These are phyloP conservation scores for Teunomyces aglyptinius DNA, from an alignment of 805 yeast species.

Conservation along the genomic window DNA sequence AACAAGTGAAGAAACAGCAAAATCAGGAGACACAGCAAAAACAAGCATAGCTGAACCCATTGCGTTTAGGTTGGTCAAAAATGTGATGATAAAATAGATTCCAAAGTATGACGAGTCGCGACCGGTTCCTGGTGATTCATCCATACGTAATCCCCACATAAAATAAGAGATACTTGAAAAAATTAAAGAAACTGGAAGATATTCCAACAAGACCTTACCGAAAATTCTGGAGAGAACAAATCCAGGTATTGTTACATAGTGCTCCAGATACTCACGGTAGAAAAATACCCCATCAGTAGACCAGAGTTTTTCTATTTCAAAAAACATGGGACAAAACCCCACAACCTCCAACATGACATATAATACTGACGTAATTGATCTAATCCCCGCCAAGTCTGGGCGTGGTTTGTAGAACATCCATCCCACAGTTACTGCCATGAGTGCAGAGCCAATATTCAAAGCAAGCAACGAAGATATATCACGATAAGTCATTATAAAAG, in stretches of 20 bases:
- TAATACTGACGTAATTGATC: conserved; percentile 20
- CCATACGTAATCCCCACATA: conserved; percentile 24
- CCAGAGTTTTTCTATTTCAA: conserved; percentile 25
- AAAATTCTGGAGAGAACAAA: conserved; percentile 21
- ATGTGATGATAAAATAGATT: conserved; percentile 55
- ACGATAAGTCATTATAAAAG: conserved; percentile 17
- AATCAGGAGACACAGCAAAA: conserved; percentile 59
- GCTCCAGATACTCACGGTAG: conserved; percentile 22
- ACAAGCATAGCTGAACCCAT: conserved; percentile 53
- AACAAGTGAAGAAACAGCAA: conserved; percentile 57
- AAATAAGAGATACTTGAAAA: conserved; percentile 22
- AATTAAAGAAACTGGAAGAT: conserved; percentile 20
- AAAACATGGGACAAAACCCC: conserved; percentile 24
- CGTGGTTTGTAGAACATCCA: conserved; percentile 24
- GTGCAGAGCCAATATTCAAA: conserved; percentile 18
- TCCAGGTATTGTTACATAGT: conserved; percentile 21
- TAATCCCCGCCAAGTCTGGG: conserved; percentile 20
- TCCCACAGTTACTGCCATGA: conserved; percentile 18
- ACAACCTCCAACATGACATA: conserved; percentile 23
- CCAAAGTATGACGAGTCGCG: conserved; percentile 41
- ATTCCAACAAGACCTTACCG: conserved; percentile 23
- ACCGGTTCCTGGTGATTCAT: conserved; percentile 12
- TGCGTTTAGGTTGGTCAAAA: conserved; percentile 57
- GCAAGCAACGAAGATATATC: conserved; percentile 19
- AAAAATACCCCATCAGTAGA: conserved; percentile 21